Base-by-base conservation (phyloP, 352 stramenopile genomes). In the Globisporangium carolinianum region DNA sequence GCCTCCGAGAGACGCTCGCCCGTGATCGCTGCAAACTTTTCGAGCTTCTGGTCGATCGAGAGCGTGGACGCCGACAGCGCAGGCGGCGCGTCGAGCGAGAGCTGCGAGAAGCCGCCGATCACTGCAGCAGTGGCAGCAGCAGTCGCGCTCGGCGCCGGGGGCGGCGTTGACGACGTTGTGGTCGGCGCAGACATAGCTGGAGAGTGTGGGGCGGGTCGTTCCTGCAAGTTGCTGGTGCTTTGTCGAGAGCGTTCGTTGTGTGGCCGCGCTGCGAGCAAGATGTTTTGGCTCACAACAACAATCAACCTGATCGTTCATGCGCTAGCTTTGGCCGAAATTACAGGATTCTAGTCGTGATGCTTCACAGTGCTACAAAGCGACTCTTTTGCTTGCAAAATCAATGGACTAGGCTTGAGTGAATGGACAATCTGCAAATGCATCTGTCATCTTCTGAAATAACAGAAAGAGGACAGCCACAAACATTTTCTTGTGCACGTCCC, bases 41-140 rank as follows among this genome's bases (percentile, higher is more conserved):
- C 68, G 51, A 91, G 60, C 59, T 87, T 91, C 55, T 88, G 67
- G 57, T 89, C 73, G 38, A 85, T 64, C 11, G 73, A 71, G 47
- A 86, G 68, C 35, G 72, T 46, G 9, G 76, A 69, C 14, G 65
- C 47, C 11, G 58, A 35, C n/a, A 77, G 62, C 32, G 62, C 11
- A 0, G 76, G 54, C 0, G 69, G 45, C 4, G 65, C 46, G 49
- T 70, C 66, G 49, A 89, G 57, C 3, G 55, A 69, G 17, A 90
- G 65, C 41, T 72, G 63, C 7, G 75, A 84, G 64, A 90, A 90
- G 50, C 72, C 74, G 48, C 76, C 65, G 17, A 74, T 62, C 53
- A 79, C 60, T 7, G 42, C 42, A 8, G 42, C 42, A 47, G 11
- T 6, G 11, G 10, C 7, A 17, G 42, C 42, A n/a, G 42, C 12